Conservation (phyloP, 805 yeast genomes). For the Saturnispora mendoncae region DNA sequence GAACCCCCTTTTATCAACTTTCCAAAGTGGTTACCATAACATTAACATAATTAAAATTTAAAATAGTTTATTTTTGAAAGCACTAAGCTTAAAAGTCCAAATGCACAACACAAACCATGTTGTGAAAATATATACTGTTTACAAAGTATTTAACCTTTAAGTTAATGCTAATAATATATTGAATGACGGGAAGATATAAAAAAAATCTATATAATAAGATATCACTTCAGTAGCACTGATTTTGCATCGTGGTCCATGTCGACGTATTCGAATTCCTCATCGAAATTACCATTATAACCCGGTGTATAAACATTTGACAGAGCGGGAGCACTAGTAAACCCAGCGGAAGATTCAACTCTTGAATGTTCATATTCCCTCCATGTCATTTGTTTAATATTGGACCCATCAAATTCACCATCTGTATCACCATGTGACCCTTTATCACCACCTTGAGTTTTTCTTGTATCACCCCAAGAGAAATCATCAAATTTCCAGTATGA, state of each 20-base stretch:
- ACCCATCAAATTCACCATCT: slow-evolving; percentile 86
- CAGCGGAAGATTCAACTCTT: slow-evolving; percentile 22
- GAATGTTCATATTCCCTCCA: slow-evolving; percentile 93
- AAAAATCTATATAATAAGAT: not conserved
- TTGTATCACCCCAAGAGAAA: slow-evolving; percentile 93
- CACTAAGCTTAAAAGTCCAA: too few species aligned
- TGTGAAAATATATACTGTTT: not conserved
- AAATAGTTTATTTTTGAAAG: too few species aligned
- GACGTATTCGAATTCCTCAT: slow-evolving; percentile 12
- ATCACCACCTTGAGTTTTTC: slow-evolving; percentile 66
- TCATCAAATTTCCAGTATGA: slow-evolving; percentile 95
- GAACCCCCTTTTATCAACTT: too few species aligned
- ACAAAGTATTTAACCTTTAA: too few species aligned
- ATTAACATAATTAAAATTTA: too few species aligned
- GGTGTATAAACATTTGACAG: slow-evolving; percentile 24
- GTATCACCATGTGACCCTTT: slow-evolving; percentile 59
- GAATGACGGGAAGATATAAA: too few species aligned
- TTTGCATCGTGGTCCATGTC: slow-evolving; percentile 12
- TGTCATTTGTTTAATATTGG: slow-evolving; percentile 79
- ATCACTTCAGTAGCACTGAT: not conserved
- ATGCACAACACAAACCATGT: not conserved
- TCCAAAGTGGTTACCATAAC: too few species aligned
- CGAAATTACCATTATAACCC: slow-evolving; percentile 12
- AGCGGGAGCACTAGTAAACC: slow-evolving; percentile 10
- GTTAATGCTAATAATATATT: not conserved